Base-by-base conservation (phyloP, 352 stramenopile genomes). In the Phytophthora ramorum region DNA sequence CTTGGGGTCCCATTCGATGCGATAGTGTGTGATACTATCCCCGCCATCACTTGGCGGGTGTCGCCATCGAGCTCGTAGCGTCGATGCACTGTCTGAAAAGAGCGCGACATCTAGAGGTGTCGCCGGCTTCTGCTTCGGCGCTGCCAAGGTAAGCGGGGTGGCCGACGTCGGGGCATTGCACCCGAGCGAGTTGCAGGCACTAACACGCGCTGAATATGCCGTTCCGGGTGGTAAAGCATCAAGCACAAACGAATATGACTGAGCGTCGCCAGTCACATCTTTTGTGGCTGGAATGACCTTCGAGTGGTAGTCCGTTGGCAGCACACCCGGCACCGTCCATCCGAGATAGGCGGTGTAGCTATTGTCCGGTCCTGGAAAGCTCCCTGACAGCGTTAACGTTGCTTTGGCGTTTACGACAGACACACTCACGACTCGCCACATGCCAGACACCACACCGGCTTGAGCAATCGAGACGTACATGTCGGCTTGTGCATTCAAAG, bases 1-100 rank as follows among this genome's bases (percentile, higher is more conserved):
- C 5, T 65, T 76, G 4, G 73, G 66, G 60, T 99, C 97, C 97
- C 97, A 99, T 73, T 99, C 96, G 6, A 99, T 78, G 2, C 93
- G 77, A 50, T 99, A 99, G 63, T 98, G 97, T 7, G 91, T 96
- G 43, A 99, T 90, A 0, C 81, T 66, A 30, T 97, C 89, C 3
- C 97, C 97, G 14, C 97, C 97, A 63, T 98, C 86, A 58, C 92
- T 97, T 2, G 73, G 28, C 1, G 97, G 96, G 26, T 97, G 82
- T n/a, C 81, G 89, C 82, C 92, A 98, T 3, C 92, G 73, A n/a
- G 98, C 69, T 6, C 80, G 81, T 20, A 98, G 72, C 53, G 89
- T 90, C 7, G 85, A 91, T 9, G 83, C 79, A 5, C 78, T 78
- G 37, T 93, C 85, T 0, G 81, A 77, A 60, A 95, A 88, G 35